phyloP scores from a whole-genome alignment of 1,139 yeast genomes.

The Yamadazyma sp. region DNA sequence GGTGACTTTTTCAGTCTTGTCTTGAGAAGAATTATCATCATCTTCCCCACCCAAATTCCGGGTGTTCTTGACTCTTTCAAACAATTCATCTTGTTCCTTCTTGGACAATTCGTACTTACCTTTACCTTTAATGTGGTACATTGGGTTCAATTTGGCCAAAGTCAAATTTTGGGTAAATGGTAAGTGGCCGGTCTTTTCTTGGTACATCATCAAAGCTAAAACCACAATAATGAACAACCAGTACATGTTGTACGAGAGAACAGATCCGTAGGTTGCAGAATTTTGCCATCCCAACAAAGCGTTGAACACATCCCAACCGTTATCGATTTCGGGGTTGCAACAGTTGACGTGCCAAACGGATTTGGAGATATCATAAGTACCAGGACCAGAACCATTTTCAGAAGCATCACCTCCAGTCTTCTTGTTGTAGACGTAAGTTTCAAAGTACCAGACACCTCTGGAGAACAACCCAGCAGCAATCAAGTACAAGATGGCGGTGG shows the following conservation, averaged over 20 bases:
- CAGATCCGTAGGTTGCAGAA: conserved; percentile 81
- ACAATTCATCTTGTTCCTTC: conserved; percentile 55
- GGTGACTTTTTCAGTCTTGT: conserved; percentile 12
- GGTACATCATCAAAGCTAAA: conserved; percentile 62
- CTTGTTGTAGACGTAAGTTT: conserved; percentile 59
- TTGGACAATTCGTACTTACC: conserved; percentile 58
- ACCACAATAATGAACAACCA: conserved; percentile 66
- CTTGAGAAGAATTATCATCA: conserved; percentile 23
- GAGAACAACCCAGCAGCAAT: conserved; percentile 89
- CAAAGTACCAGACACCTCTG: conserved; percentile 86
- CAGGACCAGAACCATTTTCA: conserved; percentile 89
- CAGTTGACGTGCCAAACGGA: conserved; percentile 94
- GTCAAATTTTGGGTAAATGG: conserved; percentile 48
- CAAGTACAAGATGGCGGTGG: conserved; percentile 80
- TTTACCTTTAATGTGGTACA: conserved; percentile 69
- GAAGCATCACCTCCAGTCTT: conserved; percentile 86
- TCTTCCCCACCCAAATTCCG: conserved; percentile 16
- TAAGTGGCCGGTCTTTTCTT: conserved; percentile 56
- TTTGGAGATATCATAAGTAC: conserved; percentile 74
- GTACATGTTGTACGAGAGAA: conserved; percentile 77
- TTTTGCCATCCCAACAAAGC: conserved; percentile 36
- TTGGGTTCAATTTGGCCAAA: conserved; percentile 62
- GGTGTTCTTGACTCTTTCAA: conserved; percentile 37
- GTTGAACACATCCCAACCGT: conserved; percentile 93
- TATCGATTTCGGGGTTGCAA: conserved; percentile 84